Percentiles rank a stretch among this genome's conserved stretches.
phyloP scores from a whole-genome alignment of 2,329 filamentous ascomycete genomes.

The Fusarium torreyae region DNA sequence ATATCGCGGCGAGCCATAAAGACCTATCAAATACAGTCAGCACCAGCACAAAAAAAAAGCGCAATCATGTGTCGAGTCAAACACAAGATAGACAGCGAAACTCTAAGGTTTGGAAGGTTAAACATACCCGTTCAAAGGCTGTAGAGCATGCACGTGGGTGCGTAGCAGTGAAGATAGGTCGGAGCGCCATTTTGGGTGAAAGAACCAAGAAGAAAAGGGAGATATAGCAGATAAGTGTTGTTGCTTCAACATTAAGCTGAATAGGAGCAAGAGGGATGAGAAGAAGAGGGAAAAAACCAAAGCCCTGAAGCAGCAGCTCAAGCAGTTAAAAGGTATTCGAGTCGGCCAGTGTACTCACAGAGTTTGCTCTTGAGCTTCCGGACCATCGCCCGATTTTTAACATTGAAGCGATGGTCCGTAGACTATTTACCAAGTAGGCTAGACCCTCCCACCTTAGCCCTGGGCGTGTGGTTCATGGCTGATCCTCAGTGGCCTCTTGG shows the following conservation, averaged over 20 bases:
- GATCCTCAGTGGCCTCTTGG: constrained; percentile 45
- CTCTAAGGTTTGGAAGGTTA: neutral
- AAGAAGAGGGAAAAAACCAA: constrained; percentile 20
- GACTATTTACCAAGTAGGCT: constrained; percentile 31
- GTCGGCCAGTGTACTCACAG: constrained; percentile 27
- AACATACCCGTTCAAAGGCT: constrained; percentile 90
- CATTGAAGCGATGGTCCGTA: constrained; percentile 50
- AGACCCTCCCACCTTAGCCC: constrained; percentile 45
- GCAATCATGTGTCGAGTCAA: neutral
- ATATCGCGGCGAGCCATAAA: constrained; percentile 94
- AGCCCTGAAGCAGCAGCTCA: constrained; percentile 27
- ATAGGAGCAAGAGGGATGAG: constrained; percentile 33
- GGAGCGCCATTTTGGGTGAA: constrained; percentile 70
- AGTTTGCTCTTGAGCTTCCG: constrained; percentile 45
- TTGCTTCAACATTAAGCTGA: constrained; percentile 48
- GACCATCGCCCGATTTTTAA: constrained; percentile 48
- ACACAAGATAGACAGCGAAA: neutral
- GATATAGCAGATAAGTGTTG: constrained; percentile 49
- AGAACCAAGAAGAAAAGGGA: constrained; percentile 51
- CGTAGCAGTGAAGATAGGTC: constrained; percentile 90
- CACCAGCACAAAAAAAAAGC: neutral
- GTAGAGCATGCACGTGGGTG: constrained; percentile 97
- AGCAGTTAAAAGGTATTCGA: constrained; percentile 41
- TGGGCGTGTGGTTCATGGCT: constrained; percentile 41
- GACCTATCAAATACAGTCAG: constrained; percentile 69